Percentiles rank a stretch among this genome's conserved stretches.
Conservation (phyloP, 371 early-diverging fungal genomes). For the Circinella minor region DNA sequence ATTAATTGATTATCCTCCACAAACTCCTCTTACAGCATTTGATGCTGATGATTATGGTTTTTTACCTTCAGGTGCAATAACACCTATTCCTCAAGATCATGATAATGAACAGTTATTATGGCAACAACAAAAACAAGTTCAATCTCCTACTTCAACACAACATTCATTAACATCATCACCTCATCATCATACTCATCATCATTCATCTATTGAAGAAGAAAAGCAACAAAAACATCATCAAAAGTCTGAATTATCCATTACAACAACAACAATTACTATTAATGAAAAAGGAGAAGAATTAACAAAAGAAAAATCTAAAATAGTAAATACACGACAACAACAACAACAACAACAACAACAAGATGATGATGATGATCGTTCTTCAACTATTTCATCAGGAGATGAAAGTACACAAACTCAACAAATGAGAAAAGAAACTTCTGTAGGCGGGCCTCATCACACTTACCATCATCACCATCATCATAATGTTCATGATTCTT, state of each 20-base stretch:
- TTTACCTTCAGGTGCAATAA: slow-evolving; percentile 2
- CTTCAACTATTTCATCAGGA: slow-evolving; percentile 2
- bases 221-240: neutral
- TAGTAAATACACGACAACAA: neutral
- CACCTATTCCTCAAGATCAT: slow-evolving; percentile 3
- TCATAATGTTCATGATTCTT: no score
- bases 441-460: neutral
- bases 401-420: slow-evolving; percentile 7
- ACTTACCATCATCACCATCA: neutral
- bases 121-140: neutral
- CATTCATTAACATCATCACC: neutral
- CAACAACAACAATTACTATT: neutral
- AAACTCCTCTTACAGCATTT: slow-evolving; percentile 12
- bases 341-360: neutral
- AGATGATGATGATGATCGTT: neutral
- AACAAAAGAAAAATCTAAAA: slow-evolving; percentile 1
- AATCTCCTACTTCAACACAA: neutral
- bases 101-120: neutral
- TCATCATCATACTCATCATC: neutral
- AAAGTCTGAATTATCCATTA: neutral
- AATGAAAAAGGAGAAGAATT: neutral
- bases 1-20: slow-evolving; percentile 32
- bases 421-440: slow-evolving; percentile 1
- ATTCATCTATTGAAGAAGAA: neutral
- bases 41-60: slow-evolving; percentile 17